Evolutionary conservation across 108 stramenopile species (phyloP).

Genomic region (Nitzschia inconspicua): DNA sequence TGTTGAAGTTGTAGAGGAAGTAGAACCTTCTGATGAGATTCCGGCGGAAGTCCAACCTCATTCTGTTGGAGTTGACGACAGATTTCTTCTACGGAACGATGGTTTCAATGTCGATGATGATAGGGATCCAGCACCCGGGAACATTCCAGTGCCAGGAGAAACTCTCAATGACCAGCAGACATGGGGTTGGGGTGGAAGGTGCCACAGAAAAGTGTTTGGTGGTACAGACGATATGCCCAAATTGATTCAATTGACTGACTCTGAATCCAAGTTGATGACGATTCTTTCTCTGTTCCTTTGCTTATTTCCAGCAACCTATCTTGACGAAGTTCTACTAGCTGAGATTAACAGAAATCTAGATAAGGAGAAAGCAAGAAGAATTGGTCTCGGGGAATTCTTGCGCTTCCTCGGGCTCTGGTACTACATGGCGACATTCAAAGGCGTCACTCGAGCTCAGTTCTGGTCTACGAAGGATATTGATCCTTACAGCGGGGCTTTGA

Average conservation of each 20-base stretch:
- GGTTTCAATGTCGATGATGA: slow-evolving; percentile 11
- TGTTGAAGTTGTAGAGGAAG: neutral
- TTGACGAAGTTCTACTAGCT: neutral
- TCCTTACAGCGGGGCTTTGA: neutral
- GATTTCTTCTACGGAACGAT: neutral
- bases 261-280: neutral
- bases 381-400: slow-evolving; percentile 8
- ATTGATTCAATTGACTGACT: neutral
- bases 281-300: neutral
- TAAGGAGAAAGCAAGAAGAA: neutral
- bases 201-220: neutral
- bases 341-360: neutral
- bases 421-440: slow-evolving; percentile 10
- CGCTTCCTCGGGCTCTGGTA: slow-evolving; percentile 22
- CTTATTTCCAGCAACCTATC: neutral
- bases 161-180: neutral
- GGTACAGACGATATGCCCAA: neutral
- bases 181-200: neutral
- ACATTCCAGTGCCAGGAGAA: neutral
- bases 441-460: slow-evolving; percentile 5
- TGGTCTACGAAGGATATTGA: slow-evolving; percentile 1
- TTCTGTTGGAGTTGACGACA: neutral
- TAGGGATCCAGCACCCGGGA: slow-evolving; percentile 17
- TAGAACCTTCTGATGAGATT: neutral
- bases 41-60: neutral